Evolutionary conservation across 371 early-diverging fungal genomes (phyloP).

Genomic region (Parasitella parasitica): DNA sequence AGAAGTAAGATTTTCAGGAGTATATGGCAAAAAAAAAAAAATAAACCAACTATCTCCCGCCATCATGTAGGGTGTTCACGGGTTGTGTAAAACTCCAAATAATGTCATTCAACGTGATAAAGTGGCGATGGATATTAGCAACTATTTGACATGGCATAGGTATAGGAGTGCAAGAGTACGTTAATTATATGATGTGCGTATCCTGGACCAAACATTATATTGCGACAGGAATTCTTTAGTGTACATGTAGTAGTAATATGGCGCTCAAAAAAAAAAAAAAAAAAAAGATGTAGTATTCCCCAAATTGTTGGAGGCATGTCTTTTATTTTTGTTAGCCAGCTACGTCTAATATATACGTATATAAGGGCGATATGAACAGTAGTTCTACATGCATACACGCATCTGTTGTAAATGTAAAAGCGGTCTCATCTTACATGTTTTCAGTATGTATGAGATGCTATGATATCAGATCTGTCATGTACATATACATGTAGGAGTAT

Average conservation of each 20-base stretch:
- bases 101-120: background rate
- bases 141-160: background rate
- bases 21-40: too few species aligned
- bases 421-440: background rate
- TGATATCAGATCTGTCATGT: background rate
- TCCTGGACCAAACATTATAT: background rate
- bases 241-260: too few species aligned
- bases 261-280: too few species aligned
- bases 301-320: too few species aligned
- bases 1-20: background rate
- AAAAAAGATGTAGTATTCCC: too few species aligned
- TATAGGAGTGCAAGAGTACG: background rate
- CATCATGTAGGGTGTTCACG: background rate
- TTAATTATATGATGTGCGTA: too few species aligned
- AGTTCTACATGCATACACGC: too few species aligned
- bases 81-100: background rate
- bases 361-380: too few species aligned
- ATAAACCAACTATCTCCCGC: background rate
- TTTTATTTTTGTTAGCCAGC: too few species aligned
- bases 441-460: background rate
- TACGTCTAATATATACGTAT: too few species aligned
- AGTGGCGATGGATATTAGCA: background rate
- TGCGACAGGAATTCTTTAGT: too few species aligned
- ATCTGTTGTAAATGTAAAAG: too few species aligned
- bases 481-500: background rate